phyloP scores from a whole-genome alignment of 768 basidiomycete species.

The Russula abietina region DNA sequence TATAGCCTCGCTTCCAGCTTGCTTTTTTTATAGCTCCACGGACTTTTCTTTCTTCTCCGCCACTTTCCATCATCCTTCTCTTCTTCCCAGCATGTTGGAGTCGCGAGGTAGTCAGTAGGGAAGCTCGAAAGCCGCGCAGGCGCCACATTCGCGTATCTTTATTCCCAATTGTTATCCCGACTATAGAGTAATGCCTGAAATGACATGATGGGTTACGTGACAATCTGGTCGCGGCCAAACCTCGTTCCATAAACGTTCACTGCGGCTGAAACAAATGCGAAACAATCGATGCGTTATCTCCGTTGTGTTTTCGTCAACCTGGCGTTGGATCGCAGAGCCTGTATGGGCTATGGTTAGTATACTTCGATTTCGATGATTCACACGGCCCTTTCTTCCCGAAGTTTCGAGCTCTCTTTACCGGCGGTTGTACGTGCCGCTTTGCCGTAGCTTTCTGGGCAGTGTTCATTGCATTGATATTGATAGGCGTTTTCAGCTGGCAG shows the following conservation, averaged over 20 bases:
- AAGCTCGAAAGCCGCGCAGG: constrained; percentile 4
- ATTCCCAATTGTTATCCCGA: constrained; percentile 5
- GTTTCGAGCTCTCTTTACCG: neutral
- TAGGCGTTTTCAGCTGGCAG: neutral
- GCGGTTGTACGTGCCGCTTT: neutral
- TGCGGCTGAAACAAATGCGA: constrained; percentile 11
- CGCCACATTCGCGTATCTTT: constrained; percentile 15
- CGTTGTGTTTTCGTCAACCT: neutral
- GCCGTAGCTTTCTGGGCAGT: neutral
- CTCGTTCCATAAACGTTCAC: neutral
- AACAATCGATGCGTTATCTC: constrained; percentile 12
- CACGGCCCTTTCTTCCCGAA: too few relatives aligned
- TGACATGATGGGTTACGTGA: constrained; percentile 6
- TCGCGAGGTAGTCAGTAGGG: constrained; percentile 1
- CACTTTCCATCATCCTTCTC: constrained; percentile 1
- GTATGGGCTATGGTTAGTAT: neutral
- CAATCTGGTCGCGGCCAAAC: neutral
- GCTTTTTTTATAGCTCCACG: neutral
- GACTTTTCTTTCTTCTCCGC: neutral
- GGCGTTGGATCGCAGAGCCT: neutral
- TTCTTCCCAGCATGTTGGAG: constrained; percentile 10
- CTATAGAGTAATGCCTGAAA: constrained; percentile 4
- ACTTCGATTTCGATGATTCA: too few relatives aligned
- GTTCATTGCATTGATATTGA: neutral
- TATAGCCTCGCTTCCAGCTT: neutral